Conservation (phyloP, 176 grass and related monocot species). For the Oryza meridionalis region DNA sequence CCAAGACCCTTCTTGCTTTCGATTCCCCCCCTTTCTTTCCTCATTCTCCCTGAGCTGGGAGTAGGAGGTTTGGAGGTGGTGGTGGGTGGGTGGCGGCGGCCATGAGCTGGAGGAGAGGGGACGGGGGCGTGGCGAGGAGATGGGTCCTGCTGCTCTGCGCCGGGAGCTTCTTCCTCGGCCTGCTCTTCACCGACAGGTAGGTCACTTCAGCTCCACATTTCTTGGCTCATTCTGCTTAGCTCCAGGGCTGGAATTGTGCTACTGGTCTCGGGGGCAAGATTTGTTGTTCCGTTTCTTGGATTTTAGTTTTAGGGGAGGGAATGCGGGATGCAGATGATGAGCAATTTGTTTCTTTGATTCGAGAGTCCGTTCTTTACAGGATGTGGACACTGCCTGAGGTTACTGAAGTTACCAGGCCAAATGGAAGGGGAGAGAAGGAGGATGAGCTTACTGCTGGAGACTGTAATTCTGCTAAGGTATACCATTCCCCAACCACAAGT, state of each 20-base stretch:
- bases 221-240: not conserved
- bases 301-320: not conserved
- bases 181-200: conserved; percentile 89
- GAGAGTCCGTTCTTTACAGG: conserved; percentile 32
- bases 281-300: not conserved
- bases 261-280: not conserved
- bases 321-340: not conserved
- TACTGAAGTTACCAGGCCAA: conserved; percentile 52
- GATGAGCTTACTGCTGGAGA: conserved; percentile 36
- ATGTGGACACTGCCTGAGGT: conserved; percentile 81
- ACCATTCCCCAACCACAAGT: not conserved
- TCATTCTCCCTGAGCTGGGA: not conserved
- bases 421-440: conserved; percentile 34
- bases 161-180: conserved; percentile 83
- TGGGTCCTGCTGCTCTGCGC: conserved; percentile 85
- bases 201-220: not conserved
- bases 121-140: conserved; percentile 49
- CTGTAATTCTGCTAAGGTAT: conserved; percentile 67
- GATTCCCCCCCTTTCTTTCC: too few species aligned
- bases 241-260: too few species aligned
- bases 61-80: not conserved
- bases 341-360: too few species aligned
- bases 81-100: not conserved
- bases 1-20: not conserved
- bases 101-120: conserved; percentile 47